Percentiles rank a stretch among this genome's conserved stretches.
Evolutionary conservation across 1,284 basidiomycete genomes (phyloP).

Genomic region (Jaminaea rosea): DNA sequence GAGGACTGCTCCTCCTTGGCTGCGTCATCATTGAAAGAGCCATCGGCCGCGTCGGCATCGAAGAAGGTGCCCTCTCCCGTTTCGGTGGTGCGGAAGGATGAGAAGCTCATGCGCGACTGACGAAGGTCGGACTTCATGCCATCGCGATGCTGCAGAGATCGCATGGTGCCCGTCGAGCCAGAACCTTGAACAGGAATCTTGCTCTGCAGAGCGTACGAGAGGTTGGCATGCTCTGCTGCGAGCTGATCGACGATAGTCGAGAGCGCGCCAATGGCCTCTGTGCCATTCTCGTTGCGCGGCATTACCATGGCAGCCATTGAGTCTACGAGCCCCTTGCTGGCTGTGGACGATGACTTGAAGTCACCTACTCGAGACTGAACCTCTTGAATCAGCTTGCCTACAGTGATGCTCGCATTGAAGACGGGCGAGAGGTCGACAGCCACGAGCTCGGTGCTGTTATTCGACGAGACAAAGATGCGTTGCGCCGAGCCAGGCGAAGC

Average conservation of each 20-base stretch:
- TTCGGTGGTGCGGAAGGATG: constrained; percentile 24
- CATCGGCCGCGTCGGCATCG: constrained; percentile 24
- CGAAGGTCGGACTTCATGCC: constrained; percentile 5
- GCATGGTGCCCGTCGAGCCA: constrained; percentile 22
- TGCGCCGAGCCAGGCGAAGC: constrained; percentile 14
- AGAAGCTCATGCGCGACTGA: constrained; percentile 19
- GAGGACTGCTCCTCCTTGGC: constrained; percentile 14
- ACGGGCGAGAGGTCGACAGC: constrained; percentile 25
- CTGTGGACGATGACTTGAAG: background rate
- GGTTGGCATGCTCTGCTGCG: constrained; percentile 27
- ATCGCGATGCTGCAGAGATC: constrained; percentile 14
- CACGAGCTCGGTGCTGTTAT: constrained; percentile 27
- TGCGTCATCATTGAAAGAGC: constrained; percentile 10
- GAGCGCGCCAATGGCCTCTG: constrained; percentile 18
- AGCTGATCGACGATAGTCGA: constrained; percentile 19
- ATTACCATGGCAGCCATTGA: background rate
- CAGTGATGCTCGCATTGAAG: constrained; percentile 23
- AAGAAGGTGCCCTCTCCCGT: constrained; percentile 39
- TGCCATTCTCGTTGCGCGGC: background rate
- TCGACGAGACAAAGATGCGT: constrained; percentile 18
- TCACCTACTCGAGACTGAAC: constrained; percentile 7
- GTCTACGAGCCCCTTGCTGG: constrained; percentile 1
- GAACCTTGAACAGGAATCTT: constrained; percentile 19
- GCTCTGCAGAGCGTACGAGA: constrained; percentile 22
- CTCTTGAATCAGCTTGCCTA: constrained; percentile 25